phyloP scores from a whole-genome alignment of 257 asterid genomes.

The Fraxinus excelsior region DNA sequence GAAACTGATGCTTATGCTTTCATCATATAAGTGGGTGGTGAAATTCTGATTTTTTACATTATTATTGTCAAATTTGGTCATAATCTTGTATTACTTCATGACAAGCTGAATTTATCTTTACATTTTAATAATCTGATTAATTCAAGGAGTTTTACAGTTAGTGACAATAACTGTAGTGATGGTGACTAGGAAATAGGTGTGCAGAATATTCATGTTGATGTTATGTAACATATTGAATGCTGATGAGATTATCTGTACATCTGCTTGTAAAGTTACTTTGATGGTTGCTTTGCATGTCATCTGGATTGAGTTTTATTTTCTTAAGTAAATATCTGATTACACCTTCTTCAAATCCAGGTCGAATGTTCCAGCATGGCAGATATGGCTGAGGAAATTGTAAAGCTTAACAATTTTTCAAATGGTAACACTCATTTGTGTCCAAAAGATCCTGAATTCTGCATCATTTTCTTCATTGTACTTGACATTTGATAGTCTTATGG shows the following conservation, averaged over 20 bases:
- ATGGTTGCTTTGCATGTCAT: neutral
- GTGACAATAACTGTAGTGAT: neutral
- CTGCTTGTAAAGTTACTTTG: neutral
- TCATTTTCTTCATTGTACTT: conserved; percentile 16
- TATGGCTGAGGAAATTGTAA: conserved; percentile 80
- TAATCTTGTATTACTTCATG: neutral
- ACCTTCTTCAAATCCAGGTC: neutral
- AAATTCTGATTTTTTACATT: neutral
- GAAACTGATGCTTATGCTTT: neutral
- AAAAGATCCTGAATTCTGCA: neutral
- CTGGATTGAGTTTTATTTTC: neutral
- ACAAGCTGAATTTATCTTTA: neutral
- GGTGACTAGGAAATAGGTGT: neutral
- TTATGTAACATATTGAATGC: neutral
- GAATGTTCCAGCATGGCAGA: conserved; percentile 31
- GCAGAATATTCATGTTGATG: neutral
- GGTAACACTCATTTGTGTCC: conserved; percentile 46
- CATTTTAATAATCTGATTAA: too few species aligned
- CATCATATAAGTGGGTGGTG: neutral
- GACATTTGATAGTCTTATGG: conserved; percentile 8
- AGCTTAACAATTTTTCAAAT: conserved; percentile 72
- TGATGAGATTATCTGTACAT: too few species aligned
- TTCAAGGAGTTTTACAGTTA: neutral
- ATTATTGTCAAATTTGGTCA: neutral
- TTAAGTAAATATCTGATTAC: neutral